Evolutionary conservation across 192 early-diverging fungal genomes (phyloP), one percentile per base, ranked within the genome.

Genomic region (Lunasporangiospora selenospora): DNA sequence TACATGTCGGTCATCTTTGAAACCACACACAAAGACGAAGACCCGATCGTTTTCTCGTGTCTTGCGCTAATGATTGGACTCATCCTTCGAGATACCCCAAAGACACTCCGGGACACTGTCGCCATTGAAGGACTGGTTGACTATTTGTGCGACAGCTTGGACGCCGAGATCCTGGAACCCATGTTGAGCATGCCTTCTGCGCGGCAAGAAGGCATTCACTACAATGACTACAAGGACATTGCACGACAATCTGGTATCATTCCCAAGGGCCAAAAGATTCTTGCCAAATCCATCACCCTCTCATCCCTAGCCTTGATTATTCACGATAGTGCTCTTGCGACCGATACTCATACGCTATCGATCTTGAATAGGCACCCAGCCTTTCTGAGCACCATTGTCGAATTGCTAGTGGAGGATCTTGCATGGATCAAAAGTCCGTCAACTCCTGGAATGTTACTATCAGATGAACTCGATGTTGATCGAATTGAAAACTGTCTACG

Each of bases 11-110:
- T 18, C 2, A 53, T 85, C 26, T 82, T 70, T 45, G 65, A 75
- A 1, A 43, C 59, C 15, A 52, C 67, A 30, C 55, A 40, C 15
- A 19, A 55, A 32, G 81, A 77, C 8, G 33, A 53, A 5, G 83
- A 85, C 30, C 67, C 83, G 62, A 62, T 83, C 58, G 55, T 83
- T 15, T 50, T 75, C 21, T 71, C 71, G 3, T 75, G 70, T 32
- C 30, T 75, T 38, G 53, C 58, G 15, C 75, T 84, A 21, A 73
- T 83, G 49, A 50, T 84, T 33, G 73, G 56, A 13, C 51, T 76
- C 13, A 31, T 71, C 4, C 8, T 79, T 11, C 76, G 73, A 46
- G 77, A 83, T 45, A 4, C 21, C 9, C n/a, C n/a, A n/a, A 4
- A 53, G 1, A 44, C 52, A 19, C 36, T 46, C 6, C 67, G 56